Conservation (phyloP, 345 rosid genomes). For the Gossypium thurberi region DNA sequence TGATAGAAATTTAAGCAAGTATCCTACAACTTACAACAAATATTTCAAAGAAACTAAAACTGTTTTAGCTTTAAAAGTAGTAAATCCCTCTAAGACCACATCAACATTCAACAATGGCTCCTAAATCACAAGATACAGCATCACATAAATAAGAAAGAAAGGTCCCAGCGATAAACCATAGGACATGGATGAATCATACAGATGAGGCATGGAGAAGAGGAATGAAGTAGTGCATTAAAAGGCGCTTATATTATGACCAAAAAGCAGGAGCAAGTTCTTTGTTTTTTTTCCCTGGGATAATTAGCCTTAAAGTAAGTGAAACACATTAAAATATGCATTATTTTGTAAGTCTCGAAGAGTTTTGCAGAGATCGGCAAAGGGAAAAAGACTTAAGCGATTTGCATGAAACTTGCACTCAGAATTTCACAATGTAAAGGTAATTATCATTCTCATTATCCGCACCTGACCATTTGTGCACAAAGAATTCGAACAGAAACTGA, state of each 20-base stretch:
- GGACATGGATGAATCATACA: no score
- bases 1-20: no score
- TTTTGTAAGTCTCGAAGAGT: neutral
- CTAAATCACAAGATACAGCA: no score
- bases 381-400: neutral
- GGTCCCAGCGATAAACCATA: no score
- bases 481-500: conserved; percentile 69
- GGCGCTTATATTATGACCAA: neutral
- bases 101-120: no score
- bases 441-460: conserved; percentile 13
- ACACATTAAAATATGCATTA: neutral
- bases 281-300: neutral
- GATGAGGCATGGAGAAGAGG: no score
- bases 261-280: neutral
- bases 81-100: no score
- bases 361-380: neutral
- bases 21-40: no score
- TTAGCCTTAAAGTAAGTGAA: neutral
- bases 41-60: no score
- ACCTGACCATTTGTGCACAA: conserved; percentile 91
- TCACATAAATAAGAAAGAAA: no score
- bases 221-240: neutral
- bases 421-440: conserved; percentile 3
- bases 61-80: no score
- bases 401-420: neutral